A percentile compares a stretch with the other conserved stretches of the same genome.
Evolutionary conservation across 169 alveolate species (phyloP).

Genomic region (Cryptosporidium sp.): DNA sequence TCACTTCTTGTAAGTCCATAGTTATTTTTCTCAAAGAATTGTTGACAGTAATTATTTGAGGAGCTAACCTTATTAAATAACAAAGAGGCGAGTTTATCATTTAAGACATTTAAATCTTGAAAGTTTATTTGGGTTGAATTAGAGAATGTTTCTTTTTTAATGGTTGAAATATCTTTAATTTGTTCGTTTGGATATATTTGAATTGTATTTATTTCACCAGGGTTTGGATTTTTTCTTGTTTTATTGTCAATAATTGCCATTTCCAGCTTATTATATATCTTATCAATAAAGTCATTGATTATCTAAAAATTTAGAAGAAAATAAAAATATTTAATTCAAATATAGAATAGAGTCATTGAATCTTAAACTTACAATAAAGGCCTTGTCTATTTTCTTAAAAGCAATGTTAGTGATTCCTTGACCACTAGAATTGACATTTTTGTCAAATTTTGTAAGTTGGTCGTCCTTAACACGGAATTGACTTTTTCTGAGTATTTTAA

Average conservation of each 20-base stretch:
- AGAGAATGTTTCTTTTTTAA: background rate
- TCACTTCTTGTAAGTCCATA: slow-evolving; percentile 30
- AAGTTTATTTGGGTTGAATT: background rate
- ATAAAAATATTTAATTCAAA: background rate
- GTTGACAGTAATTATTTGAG: slow-evolving; percentile 4
- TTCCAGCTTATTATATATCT: background rate
- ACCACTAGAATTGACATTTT: background rate
- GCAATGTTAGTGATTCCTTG: background rate
- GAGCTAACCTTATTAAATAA: slow-evolving; percentile 5
- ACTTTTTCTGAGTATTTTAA: slow-evolving; percentile 18
- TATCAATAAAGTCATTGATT: slow-evolving; percentile 28
- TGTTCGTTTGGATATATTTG: background rate
- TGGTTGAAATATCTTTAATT: background rate
- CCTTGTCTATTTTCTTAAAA: slow-evolving; percentile 17
- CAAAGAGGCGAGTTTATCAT: slow-evolving; percentile 5
- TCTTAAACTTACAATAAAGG: slow-evolving; percentile 40
- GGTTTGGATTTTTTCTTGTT: background rate
- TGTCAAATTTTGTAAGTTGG: background rate
- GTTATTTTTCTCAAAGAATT: background rate
- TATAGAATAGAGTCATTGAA: background rate
- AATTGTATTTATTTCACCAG: background rate
- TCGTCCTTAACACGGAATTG: slow-evolving; percentile 11
- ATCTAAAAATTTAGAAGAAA: background rate
- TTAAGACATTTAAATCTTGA: background rate
- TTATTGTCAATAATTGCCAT: background rate